phyloP scores from a whole-genome alignment of 768 basidiomycete genomes.

The Botryobasidium botryosum region DNA sequence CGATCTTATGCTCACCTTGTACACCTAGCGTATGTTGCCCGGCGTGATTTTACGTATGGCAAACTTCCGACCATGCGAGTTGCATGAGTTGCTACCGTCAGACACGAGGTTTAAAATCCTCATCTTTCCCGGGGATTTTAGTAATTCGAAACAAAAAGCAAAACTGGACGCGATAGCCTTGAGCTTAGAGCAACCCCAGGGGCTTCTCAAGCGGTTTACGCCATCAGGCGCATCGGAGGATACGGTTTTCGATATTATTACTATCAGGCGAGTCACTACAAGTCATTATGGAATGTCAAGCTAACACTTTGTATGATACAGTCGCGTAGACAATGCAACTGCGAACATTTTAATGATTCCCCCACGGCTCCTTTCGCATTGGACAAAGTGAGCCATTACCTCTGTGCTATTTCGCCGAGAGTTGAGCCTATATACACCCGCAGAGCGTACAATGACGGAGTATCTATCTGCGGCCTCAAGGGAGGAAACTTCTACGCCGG shows the following conservation, averaged over 20 bases:
- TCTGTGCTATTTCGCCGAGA: too few species aligned
- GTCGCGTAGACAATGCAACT: too few species aligned
- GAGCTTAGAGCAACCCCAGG: slow-evolving; percentile 17
- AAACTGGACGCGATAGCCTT: slow-evolving; percentile 21
- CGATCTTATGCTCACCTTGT: not conserved
- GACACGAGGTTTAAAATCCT: slow-evolving; percentile 40
- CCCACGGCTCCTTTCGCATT: too few species aligned
- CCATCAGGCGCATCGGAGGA: slow-evolving; percentile 18
- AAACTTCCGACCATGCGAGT: slow-evolving; percentile 32
- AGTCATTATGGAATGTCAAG: too few species aligned
- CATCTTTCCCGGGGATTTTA: slow-evolving; percentile 33
- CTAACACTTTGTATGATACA: too few species aligned
- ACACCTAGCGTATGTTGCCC: slow-evolving; percentile 29
- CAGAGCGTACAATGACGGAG: slow-evolving; percentile 46
- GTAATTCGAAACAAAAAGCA: slow-evolving; percentile 17
- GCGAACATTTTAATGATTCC: too few species aligned
- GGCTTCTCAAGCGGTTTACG: too few species aligned
- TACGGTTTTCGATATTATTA: slow-evolving; percentile 22
- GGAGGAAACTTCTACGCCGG: too few species aligned
- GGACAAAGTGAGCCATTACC: too few species aligned
- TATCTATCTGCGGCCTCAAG: slow-evolving; percentile 34
- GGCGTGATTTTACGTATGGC: slow-evolving; percentile 33
- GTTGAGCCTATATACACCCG: too few species aligned
- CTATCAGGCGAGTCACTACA: slow-evolving; percentile 17
- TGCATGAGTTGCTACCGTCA: slow-evolving; percentile 36